Percentiles rank a stretch among this genome's conserved stretches.
These are phyloP conservation scores for Plasmodium chabaudi DNA, from an alignment of 169 alveolate species.

Conservation along the genomic window DNA sequence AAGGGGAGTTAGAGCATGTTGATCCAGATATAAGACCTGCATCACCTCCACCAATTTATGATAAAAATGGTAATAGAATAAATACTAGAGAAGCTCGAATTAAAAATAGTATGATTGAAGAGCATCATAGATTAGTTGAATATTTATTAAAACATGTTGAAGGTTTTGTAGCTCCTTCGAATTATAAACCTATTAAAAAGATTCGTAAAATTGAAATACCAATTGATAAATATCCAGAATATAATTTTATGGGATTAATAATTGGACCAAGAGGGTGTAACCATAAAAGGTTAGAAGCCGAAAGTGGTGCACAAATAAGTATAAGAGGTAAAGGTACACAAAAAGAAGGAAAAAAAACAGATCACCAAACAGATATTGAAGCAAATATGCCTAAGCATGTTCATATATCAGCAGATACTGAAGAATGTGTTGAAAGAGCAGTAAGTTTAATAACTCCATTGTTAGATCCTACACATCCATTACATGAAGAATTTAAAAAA, in stretches of 20 bases:
- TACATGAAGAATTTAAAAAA: conserved; percentile 90
- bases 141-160: conserved; percentile 87
- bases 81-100: conserved; percentile 93
- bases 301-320: conserved; percentile 92
- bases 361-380: conserved; percentile 91
- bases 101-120: conserved; percentile 90
- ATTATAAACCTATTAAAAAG: conserved; percentile 91
- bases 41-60: conserved; percentile 94
- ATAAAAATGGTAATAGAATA: conserved; percentile 90
- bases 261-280: conserved; percentile 96
- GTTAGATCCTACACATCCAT: conserved; percentile 90
- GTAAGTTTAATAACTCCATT: conserved; percentile 90
- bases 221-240: conserved; percentile 92
- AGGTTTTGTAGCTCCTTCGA: conserved; percentile 93
- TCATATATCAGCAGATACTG: conserved; percentile 88
- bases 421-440: conserved; percentile 88
- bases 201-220: conserved; percentile 90
- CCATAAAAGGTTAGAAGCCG: conserved; percentile 93
- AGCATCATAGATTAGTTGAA: conserved; percentile 90
- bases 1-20: conserved; percentile 90
- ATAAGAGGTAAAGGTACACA: conserved; percentile 92
- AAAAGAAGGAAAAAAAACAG: conserved; percentile 92
- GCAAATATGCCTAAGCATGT: conserved; percentile 92
- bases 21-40: conserved; percentile 94
- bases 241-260: conserved; percentile 95